Conservation (phyloP, 306 rosid genomes). For the Coriaria nepalensis region DNA sequence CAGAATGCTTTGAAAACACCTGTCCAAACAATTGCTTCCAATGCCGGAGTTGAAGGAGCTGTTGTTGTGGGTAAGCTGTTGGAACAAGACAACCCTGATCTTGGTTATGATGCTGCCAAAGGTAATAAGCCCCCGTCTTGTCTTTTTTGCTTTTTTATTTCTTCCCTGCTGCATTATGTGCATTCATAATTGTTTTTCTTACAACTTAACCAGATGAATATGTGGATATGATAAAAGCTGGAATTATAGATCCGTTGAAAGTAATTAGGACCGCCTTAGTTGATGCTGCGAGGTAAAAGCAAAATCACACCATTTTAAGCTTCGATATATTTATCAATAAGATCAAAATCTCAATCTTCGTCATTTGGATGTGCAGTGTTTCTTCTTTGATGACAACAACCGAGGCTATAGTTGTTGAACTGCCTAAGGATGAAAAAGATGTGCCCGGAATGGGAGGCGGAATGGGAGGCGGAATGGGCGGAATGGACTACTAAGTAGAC, state of each 20-base stretch:
- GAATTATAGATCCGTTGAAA: constrained; percentile 90
- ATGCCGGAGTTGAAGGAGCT: constrained; percentile 98
- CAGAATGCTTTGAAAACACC: constrained; percentile 94
- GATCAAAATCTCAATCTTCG: background rate
- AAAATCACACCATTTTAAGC: background rate
- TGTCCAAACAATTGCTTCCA: constrained; percentile 83
- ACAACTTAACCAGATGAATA: constrained; percentile 56
- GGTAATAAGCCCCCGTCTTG: constrained; percentile 31
- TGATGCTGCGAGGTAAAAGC: constrained; percentile 76
- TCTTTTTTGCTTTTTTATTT: background rate
- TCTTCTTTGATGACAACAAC: constrained; percentile 97
- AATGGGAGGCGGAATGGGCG: constrained; percentile 49
- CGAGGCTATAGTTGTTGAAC: constrained; percentile 73
- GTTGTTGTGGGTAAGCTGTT: constrained; percentile 89
- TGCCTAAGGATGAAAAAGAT: constrained; percentile 66
- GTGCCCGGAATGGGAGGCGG: constrained; percentile 48
- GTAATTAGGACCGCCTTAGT: constrained; percentile 92
- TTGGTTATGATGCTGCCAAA: constrained; percentile 96
- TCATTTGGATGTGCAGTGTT: constrained; percentile 39
- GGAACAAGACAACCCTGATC: constrained; percentile 71
- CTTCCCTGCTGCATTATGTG: too few relatives aligned
- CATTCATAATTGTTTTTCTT: background rate
- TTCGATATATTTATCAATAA: background rate
- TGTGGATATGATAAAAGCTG: constrained; percentile 82
- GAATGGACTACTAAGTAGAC: constrained; percentile 45